phyloP scores from a whole-genome alignment of 1,139 yeast genomes.

The Pichia sp. region DNA sequence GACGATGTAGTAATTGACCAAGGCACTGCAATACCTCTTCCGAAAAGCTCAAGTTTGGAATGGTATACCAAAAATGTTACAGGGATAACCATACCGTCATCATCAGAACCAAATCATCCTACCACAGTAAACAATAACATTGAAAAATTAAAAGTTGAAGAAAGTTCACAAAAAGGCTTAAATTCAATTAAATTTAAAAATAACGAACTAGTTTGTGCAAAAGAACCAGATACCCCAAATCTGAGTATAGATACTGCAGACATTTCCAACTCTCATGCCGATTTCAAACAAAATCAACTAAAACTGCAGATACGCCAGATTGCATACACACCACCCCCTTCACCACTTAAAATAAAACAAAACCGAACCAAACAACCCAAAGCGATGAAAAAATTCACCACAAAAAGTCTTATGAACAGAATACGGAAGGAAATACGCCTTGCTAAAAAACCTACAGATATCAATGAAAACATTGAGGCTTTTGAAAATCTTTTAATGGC shows the following conservation, averaged over 20 bases:
- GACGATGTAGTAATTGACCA: background rate
- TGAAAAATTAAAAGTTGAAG: background rate
- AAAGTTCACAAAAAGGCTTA: background rate
- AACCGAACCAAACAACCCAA: background rate
- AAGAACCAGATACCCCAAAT: background rate
- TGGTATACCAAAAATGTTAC: background rate
- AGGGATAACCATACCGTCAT: background rate
- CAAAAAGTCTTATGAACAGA: background rate
- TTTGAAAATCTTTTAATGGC: background rate
- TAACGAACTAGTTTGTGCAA: background rate
- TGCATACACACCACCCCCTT: background rate
- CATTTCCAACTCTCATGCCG: background rate
- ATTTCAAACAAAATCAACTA: background rate
- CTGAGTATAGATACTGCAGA: background rate
- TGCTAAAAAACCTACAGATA: background rate
- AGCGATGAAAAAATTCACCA: background rate
- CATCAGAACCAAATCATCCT: background rate
- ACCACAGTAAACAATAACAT: background rate
- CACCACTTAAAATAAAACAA: background rate
- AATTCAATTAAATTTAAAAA: background rate
- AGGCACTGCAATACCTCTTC: background rate
- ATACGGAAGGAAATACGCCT: background rate
- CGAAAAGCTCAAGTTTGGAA: background rate
- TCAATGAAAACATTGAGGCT: background rate
- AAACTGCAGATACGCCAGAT: background rate